Evolutionary conservation across 345 rosid genomes (phyloP).

Genomic region (Murraya paniculata): DNA sequence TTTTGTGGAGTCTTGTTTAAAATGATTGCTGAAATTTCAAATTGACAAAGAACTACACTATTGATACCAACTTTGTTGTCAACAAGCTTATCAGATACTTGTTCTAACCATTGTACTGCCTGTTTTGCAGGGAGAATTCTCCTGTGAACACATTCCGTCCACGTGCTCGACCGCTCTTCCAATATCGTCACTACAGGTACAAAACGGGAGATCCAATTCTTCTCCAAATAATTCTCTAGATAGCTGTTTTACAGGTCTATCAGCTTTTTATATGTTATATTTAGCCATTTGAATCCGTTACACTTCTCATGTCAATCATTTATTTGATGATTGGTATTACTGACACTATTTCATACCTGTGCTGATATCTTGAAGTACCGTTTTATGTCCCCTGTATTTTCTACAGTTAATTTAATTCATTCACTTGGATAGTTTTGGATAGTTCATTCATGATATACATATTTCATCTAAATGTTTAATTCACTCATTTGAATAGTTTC

Average conservation of each 20-base stretch:
- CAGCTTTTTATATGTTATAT: background rate
- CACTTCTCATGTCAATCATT: background rate
- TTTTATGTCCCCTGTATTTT: slow-evolving; percentile 3
- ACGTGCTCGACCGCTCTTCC: slow-evolving; percentile 91
- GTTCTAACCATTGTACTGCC: slow-evolving; percentile 16
- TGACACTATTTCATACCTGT: background rate
- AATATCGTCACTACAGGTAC: slow-evolving; percentile 96
- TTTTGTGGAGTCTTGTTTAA: background rate
- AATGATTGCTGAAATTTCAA: background rate
- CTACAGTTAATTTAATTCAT: background rate
- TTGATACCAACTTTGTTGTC: background rate
- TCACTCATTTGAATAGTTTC: background rate
- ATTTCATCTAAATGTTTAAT: too few species aligned
- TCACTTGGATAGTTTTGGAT: too few species aligned
- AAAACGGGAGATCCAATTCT: slow-evolving; percentile 13
- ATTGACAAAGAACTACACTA: background rate
- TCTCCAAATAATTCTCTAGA: background rate
- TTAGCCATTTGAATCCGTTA: background rate
- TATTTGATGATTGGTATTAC: background rate
- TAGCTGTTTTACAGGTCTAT: background rate
- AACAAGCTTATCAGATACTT: background rate
- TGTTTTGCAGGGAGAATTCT: slow-evolving; percentile 81
- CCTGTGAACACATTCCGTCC: slow-evolving; percentile 88
- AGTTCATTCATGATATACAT: too few species aligned
- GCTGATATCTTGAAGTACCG: background rate